A percentile compares a stretch with the other conserved stretches of the same genome.
phyloP scores from a whole-genome alignment of 345 rosid genomes.

The Carallia pectinifolia region DNA sequence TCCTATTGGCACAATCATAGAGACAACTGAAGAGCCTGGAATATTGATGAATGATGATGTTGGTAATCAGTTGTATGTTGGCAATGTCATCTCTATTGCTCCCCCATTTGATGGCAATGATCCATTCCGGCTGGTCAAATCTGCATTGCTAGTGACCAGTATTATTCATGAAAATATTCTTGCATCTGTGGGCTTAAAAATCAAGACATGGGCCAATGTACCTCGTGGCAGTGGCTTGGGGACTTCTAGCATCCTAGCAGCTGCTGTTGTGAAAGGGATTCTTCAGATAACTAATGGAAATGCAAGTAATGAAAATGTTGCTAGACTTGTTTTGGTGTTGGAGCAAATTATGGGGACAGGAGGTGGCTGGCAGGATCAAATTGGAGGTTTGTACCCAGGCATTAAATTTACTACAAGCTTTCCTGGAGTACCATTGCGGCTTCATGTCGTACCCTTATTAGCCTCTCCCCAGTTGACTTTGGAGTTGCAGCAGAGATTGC shows the following conservation, averaged over 20 bases:
- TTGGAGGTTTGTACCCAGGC: conserved; percentile 89
- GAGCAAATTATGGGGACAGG: conserved; percentile 99
- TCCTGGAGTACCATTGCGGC: conserved; percentile 88
- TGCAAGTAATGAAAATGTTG: conserved; percentile 76
- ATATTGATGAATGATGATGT: conserved; percentile 68
- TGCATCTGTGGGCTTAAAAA: conserved; percentile 49
- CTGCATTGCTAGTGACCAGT: conserved; percentile 83
- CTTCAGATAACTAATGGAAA: conserved; percentile 72
- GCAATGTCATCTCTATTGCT: conserved; percentile 48
- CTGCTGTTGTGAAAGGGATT: conserved; percentile 91
- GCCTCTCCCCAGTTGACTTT: conserved; percentile 57
- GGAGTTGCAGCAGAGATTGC: conserved; percentile 77
- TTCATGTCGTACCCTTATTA: conserved; percentile 78
- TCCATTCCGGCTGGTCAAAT: conserved; percentile 83
- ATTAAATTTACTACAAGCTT: conserved; percentile 84
- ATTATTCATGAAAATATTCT: conserved; percentile 43
- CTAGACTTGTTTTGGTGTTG: conserved; percentile 81
- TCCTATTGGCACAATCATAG: conserved; percentile 81
- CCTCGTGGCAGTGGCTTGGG: conserved; percentile 98
- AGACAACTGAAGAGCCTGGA: conserved; percentile 58
- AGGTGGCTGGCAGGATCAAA: conserved; percentile 99
- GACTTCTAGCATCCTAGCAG: conserved; percentile 95
- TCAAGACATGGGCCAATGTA: conserved; percentile 88
- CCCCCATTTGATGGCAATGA: conserved; percentile 66
- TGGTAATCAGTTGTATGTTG: conserved; percentile 53